phyloP scores from a whole-genome alignment of 2,329 filamentous ascomycete genomes.

The Incumbomyces delicatus region DNA sequence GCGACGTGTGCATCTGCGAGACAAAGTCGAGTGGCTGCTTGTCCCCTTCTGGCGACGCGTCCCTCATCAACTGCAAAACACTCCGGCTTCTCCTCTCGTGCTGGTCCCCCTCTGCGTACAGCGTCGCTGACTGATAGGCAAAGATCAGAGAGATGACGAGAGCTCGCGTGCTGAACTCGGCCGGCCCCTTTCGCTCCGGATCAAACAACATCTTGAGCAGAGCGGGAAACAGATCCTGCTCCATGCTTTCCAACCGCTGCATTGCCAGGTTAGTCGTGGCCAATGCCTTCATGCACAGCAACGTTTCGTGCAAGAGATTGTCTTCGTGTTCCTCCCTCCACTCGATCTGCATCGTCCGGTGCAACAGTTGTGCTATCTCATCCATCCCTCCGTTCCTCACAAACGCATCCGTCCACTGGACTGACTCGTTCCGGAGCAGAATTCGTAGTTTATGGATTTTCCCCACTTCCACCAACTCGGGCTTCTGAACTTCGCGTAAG shows the following conservation, averaged over 20 bases:
- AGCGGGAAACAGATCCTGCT: constrained; percentile 72
- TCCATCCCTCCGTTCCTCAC: constrained; percentile 84
- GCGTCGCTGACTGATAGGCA: constrained; percentile 59
- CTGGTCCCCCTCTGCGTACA: constrained; percentile 49
- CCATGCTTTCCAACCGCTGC: constrained; percentile 69
- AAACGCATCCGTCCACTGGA: constrained; percentile 90
- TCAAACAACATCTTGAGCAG: constrained; percentile 86
- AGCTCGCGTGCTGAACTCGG: constrained; percentile 86
- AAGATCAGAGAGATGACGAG: constrained; percentile 85
- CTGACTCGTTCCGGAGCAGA: constrained; percentile 84
- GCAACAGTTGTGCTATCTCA: constrained; percentile 74
- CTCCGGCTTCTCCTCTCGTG: constrained; percentile 58
- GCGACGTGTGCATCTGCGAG: constrained; percentile 72
- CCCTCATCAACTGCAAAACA: constrained; percentile 70
- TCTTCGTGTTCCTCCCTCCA: constrained; percentile 99
- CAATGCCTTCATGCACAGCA: constrained; percentile 87
- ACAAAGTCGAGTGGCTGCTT: constrained; percentile 76
- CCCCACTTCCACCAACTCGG: constrained; percentile 80
- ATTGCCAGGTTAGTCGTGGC: constrained; percentile 84
- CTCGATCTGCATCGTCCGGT: constrained; percentile 89
- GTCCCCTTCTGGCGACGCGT: constrained; percentile 66
- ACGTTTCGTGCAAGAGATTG: constrained; percentile 76
- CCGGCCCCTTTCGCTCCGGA: constrained; percentile 94
- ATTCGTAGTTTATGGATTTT: constrained; percentile 88
- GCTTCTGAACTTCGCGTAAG: constrained; percentile 68